Evolutionary conservation across 2,329 filamentous ascomycete species (phyloP), one percentile per base, ranked within the genome.

Genomic region (Alternaria viburni): DNA sequence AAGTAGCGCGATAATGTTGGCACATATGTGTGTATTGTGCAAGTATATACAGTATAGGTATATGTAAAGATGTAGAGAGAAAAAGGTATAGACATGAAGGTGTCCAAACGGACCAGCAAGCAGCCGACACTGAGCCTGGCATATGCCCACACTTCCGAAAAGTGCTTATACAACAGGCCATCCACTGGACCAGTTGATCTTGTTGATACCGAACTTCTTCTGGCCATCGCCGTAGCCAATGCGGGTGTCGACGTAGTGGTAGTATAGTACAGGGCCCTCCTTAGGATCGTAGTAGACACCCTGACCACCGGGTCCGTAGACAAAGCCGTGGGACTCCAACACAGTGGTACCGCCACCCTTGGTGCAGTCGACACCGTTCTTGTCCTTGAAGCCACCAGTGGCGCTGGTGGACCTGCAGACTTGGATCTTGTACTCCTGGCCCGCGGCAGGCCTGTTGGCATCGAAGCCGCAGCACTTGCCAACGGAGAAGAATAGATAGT

Each of bases 221-320:
- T 86, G 79, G 5, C 77, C 79, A 70, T 88, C 85, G 0, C 75
- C 81, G 59, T 86, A 83, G 1, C 86, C 86, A 64, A 87, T 81
- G 2, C 76, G 81, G 0, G 84, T 88, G 66, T 89, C 80, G 3
- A 88, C 79, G 67, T 89, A 89, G 69, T 90, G 87, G 70, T 90
- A 90, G 75, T 90, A 90, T 7, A 90, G 79, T 9, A 90, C 82
- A 6, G 85, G 82, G 2, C 87, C 87, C 10, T 79, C 57, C 13
- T 65, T 68, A 0, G 81, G 78, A 62, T 89, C 87, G 2, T 81
- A 79, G 65, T 86, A 85, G 2, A 89, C 84, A 46, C 86, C 87
- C 76, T 91, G 88, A 41, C 89, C 89, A 64, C 89, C 89, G 15
- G 89, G 89, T 28, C 86, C 89, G 68, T 91, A 91, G 0, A 90